Conservation (phyloP, 495 filamentous ascomycete genomes). For the Talaromyces liani region DNA sequence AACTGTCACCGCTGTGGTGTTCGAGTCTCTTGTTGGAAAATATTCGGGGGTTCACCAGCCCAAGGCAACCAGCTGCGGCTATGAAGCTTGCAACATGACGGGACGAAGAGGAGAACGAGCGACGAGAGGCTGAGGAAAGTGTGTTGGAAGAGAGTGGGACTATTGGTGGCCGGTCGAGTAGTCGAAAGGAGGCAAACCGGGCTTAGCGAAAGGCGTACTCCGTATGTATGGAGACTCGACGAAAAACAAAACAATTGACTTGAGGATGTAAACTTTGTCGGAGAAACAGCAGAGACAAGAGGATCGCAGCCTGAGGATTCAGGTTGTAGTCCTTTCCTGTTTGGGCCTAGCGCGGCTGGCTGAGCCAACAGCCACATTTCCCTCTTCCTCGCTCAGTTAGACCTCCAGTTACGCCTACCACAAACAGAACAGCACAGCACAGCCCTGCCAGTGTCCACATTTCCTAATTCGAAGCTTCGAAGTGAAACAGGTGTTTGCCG, state of each 20-base stretch:
- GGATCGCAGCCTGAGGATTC: background rate
- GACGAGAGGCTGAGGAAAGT: background rate
- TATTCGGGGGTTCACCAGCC: background rate
- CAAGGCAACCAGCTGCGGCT: background rate
- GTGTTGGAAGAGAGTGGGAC: background rate
- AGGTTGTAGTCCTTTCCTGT: background rate
- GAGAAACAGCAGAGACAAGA: background rate
- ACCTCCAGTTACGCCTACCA: too few relatives aligned
- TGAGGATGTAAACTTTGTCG: background rate
- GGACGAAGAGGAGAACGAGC: background rate
- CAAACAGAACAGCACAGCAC: background rate
- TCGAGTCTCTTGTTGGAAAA: background rate
- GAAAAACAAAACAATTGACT: background rate
- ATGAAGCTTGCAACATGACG: background rate
- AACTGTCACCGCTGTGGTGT: background rate
- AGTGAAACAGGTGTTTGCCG: background rate
- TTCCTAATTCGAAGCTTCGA: background rate
- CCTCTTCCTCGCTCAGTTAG: too few relatives aligned
- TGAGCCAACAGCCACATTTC: background rate
- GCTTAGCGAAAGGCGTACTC: background rate
- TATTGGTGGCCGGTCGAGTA: background rate
- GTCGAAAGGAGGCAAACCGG: background rate
- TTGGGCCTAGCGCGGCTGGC: background rate
- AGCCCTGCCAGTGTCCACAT: background rate
- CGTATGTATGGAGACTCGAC: background rate